A percentile compares a stretch with the other conserved stretches of the same genome.
Evolutionary conservation across 164 flowering plant species (phyloP).

Genomic region (Dillenia turbinata): DNA sequence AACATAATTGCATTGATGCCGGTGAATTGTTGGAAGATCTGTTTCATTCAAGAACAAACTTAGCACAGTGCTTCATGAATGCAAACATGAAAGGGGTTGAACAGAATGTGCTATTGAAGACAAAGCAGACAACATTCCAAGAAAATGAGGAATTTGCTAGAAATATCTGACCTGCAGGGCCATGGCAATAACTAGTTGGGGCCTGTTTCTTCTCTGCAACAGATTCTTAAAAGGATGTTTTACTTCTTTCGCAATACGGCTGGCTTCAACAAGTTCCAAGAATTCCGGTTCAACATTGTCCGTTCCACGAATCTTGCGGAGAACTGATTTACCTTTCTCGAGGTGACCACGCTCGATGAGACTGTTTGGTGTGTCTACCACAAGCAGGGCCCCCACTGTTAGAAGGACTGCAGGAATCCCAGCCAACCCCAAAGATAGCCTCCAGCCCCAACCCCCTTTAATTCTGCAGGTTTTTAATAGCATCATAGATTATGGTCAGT

Average conservation of each 20-base stretch:
- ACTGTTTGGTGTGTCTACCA: conserved; percentile 90
- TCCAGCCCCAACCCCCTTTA: conserved; percentile 91
- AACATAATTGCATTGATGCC: conserved; percentile 99
- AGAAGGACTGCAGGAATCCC: conserved; percentile 77
- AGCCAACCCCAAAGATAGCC: conserved; percentile 80
- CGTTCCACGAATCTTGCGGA: conserved; percentile 74
- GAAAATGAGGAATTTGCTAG: no score
- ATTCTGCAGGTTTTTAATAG: conserved; percentile 33
- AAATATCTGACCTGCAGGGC: conserved; percentile 49
- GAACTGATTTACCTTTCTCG: conserved; percentile 74
- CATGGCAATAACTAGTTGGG: conserved; percentile 53
- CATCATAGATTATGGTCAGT: no score
- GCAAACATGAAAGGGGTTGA: no score
- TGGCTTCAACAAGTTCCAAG: conserved; percentile 77
- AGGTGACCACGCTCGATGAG: conserved; percentile 76
- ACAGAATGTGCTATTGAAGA: no score
- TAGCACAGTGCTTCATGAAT: background rate
- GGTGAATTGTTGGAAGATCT: conserved; percentile 91
- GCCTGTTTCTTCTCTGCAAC: conserved; percentile 59
- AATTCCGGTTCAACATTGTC: conserved; percentile 80
- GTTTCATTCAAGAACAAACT: conserved; percentile 9
- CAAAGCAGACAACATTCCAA: no score
- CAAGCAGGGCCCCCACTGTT: conserved; percentile 68
- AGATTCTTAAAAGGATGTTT: conserved; percentile 87
- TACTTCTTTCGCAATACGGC: conserved; percentile 66